Evolutionary conservation across 495 filamentous ascomycete species (phyloP), one percentile per base, ranked within the genome.

Genomic region (Darksidea phi): DNA sequence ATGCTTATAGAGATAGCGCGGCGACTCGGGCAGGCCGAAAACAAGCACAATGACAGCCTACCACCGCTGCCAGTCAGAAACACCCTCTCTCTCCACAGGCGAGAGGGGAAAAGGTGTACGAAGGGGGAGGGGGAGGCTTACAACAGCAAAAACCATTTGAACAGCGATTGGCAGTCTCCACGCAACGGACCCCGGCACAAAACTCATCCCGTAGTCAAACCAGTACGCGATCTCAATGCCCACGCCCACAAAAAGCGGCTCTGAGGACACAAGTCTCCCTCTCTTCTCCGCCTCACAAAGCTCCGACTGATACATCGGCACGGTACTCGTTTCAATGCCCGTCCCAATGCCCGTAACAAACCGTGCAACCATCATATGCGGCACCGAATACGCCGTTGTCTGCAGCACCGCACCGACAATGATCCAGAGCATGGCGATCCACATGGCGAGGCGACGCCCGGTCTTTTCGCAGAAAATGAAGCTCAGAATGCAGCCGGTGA

Each of bases 1-100:
- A 49, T 76, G 68, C 13, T 73, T 71, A 54, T 78, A 79, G 0
- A 74, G 64, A 58, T 70, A 72, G 23, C 71, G 32, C 10, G 71
- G 71, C 1, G 56, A 61, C 48, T 74, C 71, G 21, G 71, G 71
- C 8, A 74, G 23, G 15, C 71, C 71, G 51, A 73, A 73, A 5
- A 73, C 70, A 20, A 73, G 32, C 13, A 66, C 53, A 41, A 73
- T 73, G 26, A 73, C 71, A 10, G 57, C 28, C 48, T 64, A n/a
- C n/a, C n/a, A n/a, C n/a, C n/a, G n/a, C n/a, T n/a, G n/a, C n/a
- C n/a, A n/a, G n/a, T n/a, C n/a, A n/a, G n/a, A n/a, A n/a, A n/a
- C n/a, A n/a, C n/a, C n/a, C n/a, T n/a, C n/a, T n/a, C n/a, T n/a
- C n/a, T n/a, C n/a, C n/a, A n/a, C n/a, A n/a, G n/a, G n/a, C n/a